These are phyloP conservation scores for Venturia pyrina DNA, from an alignment of 2,329 filamentous ascomycete genomes.

Conservation along the genomic window DNA sequence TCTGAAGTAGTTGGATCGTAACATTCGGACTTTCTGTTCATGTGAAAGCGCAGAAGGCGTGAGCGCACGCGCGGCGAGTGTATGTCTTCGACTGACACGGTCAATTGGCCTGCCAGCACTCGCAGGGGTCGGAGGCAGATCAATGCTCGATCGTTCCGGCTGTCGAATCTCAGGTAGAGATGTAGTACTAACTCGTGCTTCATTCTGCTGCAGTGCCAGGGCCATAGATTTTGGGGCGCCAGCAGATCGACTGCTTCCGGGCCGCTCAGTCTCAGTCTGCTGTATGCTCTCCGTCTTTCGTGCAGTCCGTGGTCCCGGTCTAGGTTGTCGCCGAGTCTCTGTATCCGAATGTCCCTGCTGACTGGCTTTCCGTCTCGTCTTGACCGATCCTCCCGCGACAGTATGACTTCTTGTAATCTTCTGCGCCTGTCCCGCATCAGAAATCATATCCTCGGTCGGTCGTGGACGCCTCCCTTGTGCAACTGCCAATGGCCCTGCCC, in stretches of 20 bases:
- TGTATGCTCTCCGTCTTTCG: neutral
- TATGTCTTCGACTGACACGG: conserved; percentile 42
- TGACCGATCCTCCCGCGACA: conserved; percentile 39
- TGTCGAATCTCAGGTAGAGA: conserved; percentile 56
- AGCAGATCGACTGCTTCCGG: conserved; percentile 11
- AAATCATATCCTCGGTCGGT: conserved; percentile 49
- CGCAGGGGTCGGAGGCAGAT: conserved; percentile 27
- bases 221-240: conserved; percentile 17
- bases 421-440: conserved; percentile 44
- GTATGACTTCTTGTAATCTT: conserved; percentile 62
- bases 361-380: conserved; percentile 33
- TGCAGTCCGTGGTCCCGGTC: neutral
- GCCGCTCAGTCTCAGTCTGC: conserved; percentile 5
- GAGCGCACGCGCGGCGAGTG: conserved; percentile 45
- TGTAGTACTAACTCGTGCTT: conserved; percentile 54
- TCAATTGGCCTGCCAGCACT: conserved; percentile 30
- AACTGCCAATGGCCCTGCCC: conserved; percentile 71
- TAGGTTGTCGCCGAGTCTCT: conserved; percentile 9
- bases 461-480: conserved; percentile 71
- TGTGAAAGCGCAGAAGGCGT: conserved; percentile 52
- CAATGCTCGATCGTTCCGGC: conserved; percentile 30
- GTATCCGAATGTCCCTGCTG: conserved; percentile 14
- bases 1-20: conserved; percentile 75
- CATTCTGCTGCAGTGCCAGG: conserved; percentile 7
- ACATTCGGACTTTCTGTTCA: conserved; percentile 58